Percentiles rank a stretch among this genome's conserved stretches.
These are phyloP conservation scores for Lactarius tabidus DNA, from an alignment of 768 basidiomycete genomes.

Conservation along the genomic window DNA sequence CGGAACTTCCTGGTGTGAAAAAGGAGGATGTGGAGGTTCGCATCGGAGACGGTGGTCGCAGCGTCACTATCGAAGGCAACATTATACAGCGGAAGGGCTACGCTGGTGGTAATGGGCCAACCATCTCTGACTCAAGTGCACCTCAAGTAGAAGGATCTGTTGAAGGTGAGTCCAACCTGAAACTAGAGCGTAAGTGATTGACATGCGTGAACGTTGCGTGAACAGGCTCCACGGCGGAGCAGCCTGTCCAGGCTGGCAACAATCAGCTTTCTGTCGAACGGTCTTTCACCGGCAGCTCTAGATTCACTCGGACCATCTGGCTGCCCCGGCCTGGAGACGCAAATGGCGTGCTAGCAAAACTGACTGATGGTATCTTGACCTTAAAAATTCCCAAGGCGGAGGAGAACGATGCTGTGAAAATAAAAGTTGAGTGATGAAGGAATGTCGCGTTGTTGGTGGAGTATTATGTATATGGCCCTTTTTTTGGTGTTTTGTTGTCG, in stretches of 20 bases:
- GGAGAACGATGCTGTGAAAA: constrained; percentile 50
- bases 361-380: constrained; percentile 67
- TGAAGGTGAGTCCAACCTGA: not conserved
- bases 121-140: not conserved
- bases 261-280: constrained; percentile 56
- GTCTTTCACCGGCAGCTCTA: constrained; percentile 48
- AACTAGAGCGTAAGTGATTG: constrained; percentile 4
- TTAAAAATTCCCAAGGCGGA: constrained; percentile 57
- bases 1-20: constrained; percentile 74
- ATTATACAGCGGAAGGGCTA: constrained; percentile 27
- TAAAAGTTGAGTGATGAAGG: constrained; percentile 38
- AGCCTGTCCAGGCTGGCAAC: constrained; percentile 22
- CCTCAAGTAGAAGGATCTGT: constrained; percentile 4
- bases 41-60: constrained; percentile 65
- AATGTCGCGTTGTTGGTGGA: not conserved
- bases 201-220: constrained; percentile 20
- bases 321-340: constrained; percentile 61
- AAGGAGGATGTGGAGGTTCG: constrained; percentile 72
- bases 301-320: constrained; percentile 69
- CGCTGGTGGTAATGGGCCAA: not conserved
- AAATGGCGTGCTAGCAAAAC: constrained; percentile 54
- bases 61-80: constrained; percentile 69
- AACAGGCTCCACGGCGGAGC: constrained; percentile 2
- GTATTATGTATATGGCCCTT: constrained; percentile 4
- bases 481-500: not conserved